Evolutionary conservation across 2,329 filamentous ascomycete genomes (phyloP), one percentile per base, ranked within the genome.

Genomic region (Aspergillus aculeatus): DNA sequence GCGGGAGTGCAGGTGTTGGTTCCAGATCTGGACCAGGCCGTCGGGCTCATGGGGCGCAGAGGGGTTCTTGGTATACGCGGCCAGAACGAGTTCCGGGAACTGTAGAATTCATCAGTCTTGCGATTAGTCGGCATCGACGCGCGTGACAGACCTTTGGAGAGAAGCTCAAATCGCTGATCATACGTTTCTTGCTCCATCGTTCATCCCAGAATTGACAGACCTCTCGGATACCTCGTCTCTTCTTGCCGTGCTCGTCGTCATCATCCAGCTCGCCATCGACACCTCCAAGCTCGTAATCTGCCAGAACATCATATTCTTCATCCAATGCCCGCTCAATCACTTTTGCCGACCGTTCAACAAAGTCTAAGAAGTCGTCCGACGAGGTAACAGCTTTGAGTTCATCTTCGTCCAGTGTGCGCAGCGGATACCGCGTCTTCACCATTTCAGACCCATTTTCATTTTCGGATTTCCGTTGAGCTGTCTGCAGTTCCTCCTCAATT

Each of bases 51-150:
- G 92, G 31, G 94, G 94, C 19, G 95, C 93, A 7, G 94, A 91
- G 5, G 94, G 92, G 72, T 97, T 97, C 79, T 98, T 99, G 58
- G 95, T 99, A 77, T 99, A 98, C 4, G 95, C 91, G 31, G 95
- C 93, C 51, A 98, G 86, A 50, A 99, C 82, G 38, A 99, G 85
- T 77, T 99, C 95, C 26, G 91, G 91, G 71, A 95, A 96, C 81
- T 87, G 65, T 19, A 61, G 9, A 29, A 41, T 19, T 19, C 6
- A 50, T 58, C 12, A 59, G 56, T 23, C 16, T 31, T 24, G 14
- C 23, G 48, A 23, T n/a, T 11, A 10, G 32, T 9, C 31, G n/a
- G n/a, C 16, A 19, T 5, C 0, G 50, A 51, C 38, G 48, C 19
- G 35, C 50, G 31, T 5, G 32, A 54, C 71, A 54, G 75, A 86